Evolutionary conservation across 2,329 filamentous ascomycete species (phyloP), one percentile per base, ranked within the genome.

Genomic region (Aspergillaceae sp.): DNA sequence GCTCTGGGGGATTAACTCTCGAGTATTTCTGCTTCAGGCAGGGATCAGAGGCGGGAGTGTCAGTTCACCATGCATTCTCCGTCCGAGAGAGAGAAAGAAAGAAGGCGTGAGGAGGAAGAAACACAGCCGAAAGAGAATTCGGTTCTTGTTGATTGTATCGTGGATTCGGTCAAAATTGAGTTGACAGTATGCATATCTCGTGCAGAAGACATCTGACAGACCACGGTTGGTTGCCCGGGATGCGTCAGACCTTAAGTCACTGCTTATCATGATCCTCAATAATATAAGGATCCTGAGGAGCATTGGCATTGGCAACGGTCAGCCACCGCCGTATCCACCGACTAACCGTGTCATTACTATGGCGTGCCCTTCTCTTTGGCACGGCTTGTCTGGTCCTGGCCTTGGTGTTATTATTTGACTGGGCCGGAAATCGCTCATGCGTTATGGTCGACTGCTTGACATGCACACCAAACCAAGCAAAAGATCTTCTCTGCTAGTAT

Each of bases 21-120:
- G 47, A 50, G 49, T 32, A 48, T 53, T 57, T 49, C 51, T 53
- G 27, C 43, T 55, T 57, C 30, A 38, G 52, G 55, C 51, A 57
- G 46, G 46, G 55, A 57, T 57, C 53, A 42, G 50, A 53, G 44
- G 43, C 36, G 46, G 47, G 45, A 42, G 45, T 52, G 47, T 47
- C 48, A 51, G 47, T 41, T 52, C 43, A 35, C 44, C 40, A 43
- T 48, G 45, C 44, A 5, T 27, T 38, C 27, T 40, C 42, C 40
- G 34, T 51, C 43, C 46, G 46, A 38, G 42, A 50, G 43, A 51
- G 27, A 7, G 6, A 41, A 32, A 6, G 30, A 41, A 7, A 4
- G 28, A 8, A 32, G 9, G 26, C 11, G 19, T 8, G 8, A 38
- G 7, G 26, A 38, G 36, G 26, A 8, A 19, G 11, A 19, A 32